Conservation (phyloP, 148 eudicot genomes). For the Diospyros kaki region DNA sequence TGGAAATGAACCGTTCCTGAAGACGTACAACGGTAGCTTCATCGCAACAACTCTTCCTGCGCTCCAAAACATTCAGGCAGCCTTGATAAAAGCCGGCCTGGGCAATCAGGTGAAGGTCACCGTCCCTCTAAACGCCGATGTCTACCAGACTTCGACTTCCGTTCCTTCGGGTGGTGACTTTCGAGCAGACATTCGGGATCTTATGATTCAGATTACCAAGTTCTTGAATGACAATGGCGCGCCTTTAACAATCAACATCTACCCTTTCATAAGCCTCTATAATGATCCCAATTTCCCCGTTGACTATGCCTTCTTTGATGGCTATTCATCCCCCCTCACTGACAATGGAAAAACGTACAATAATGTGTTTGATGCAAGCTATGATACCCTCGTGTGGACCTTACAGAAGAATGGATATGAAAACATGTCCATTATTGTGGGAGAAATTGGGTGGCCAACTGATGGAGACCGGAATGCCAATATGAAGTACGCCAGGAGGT, state of each 20-base stretch:
- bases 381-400: slow-evolving; percentile 48
- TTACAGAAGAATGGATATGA: slow-evolving; percentile 33
- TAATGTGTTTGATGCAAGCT: slow-evolving; percentile 38
- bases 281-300: slow-evolving; percentile 35
- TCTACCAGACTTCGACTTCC: slow-evolving; percentile 34
- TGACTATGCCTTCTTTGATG: slow-evolving; percentile 47
- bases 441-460: slow-evolving; percentile 53
- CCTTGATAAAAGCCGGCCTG: slow-evolving; percentile 68
- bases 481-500: slow-evolving; percentile 28
- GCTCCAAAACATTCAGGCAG: slow-evolving; percentile 68
- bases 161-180: slow-evolving; percentile 44
- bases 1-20: slow-evolving; percentile 77
- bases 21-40: slow-evolving; percentile 55
- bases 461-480: slow-evolving; percentile 40
- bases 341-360: slow-evolving; percentile 33
- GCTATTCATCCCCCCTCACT: slow-evolving; percentile 27
- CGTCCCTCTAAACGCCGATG: slow-evolving; percentile 67
- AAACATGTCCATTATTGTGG: slow-evolving; percentile 44
- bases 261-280: slow-evolving; percentile 48
- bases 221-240: slow-evolving; percentile 33
- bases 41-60: slow-evolving; percentile 56
- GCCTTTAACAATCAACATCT: slow-evolving; percentile 48
- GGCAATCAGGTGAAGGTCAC: slow-evolving; percentile 62
- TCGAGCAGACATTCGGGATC: slow-evolving; percentile 35
- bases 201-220: slow-evolving; percentile 25